Evolutionary conservation across 2,329 filamentous ascomycete species (phyloP), one percentile per base, ranked within the genome.

Genomic region (Mycosphaerella sp.): DNA sequence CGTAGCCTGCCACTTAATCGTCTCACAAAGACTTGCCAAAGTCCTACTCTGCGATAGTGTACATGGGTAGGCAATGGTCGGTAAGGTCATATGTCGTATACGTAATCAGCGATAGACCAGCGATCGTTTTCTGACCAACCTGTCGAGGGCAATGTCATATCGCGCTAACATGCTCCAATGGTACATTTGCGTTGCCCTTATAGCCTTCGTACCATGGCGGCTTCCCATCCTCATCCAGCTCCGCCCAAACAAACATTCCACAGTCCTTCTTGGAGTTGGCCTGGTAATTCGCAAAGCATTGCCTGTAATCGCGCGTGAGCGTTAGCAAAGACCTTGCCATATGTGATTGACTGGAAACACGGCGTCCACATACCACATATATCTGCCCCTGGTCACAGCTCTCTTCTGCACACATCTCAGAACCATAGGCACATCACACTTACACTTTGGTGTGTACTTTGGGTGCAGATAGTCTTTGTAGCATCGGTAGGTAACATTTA

Each of bases 401-500:
- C 86, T 89, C 64, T 77, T 82, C 71, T 90, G 88, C 13, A 90
- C 88, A 36, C 89, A 89, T 39, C 89, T 77, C 56, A 97, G 71
- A 7, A 83, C 78, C 2, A 75, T 74, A 8, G 87, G 81, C 3
- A 90, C 76, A 0, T 77, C 76, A 62, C 91, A 97, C 30, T 75
- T 77, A 66, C 93, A 98, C 49, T 76, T 80, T 0, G 90, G 90
- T 0, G 87, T 96, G 61, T 79, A 76, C 1, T 75, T 79, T 0
- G 93, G 91, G 64, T 93, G 86, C 56, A 96, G 77, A 40, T 76
- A 82, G 13, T 81, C 75, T 41, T 86, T 84, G 69, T 95, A 97
- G 70, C 87, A 84, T 6, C 93, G 82, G 69, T 96, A 98, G 0
- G 93, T 98, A 66, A 98, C 80, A 65, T 97, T 97, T 61, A 98